Evolutionary conservation across 306 rosid species (phyloP).

Genomic region (Carpinus fangiana): DNA sequence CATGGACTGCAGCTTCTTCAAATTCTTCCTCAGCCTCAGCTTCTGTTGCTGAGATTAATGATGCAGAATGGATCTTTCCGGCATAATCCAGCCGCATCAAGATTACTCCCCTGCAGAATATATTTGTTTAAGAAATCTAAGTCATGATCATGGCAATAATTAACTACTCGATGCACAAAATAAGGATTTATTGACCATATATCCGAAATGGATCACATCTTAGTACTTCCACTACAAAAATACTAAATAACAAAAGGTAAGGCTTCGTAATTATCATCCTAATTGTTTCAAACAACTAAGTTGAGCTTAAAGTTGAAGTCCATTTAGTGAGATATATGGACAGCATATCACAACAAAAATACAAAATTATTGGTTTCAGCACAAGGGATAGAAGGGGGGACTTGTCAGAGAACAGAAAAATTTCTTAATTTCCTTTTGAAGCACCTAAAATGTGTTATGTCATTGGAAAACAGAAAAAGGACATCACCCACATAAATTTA

Average conservation of each 20-base stretch:
- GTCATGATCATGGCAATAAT: neutral
- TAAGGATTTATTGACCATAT: neutral
- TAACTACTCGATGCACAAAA: conserved; percentile 3
- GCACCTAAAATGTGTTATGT: neutral
- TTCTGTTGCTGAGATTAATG: conserved; percentile 72
- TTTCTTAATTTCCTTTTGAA: neutral
- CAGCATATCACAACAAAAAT: neutral
- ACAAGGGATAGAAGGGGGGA: neutral
- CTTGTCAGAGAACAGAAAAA: neutral
- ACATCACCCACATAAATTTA: neutral
- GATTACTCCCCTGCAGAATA: conserved; percentile 75
- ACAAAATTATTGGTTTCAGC: neutral
- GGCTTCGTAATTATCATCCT: neutral
- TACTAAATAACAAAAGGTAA: neutral
- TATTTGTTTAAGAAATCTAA: neutral
- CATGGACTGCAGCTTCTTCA: conserved; percentile 38
- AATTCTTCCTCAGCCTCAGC: conserved; percentile 58
- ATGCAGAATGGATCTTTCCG: conserved; percentile 96
- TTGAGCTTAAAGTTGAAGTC: neutral
- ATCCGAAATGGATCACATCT: neutral
- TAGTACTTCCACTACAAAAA: neutral
- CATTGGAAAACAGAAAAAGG: neutral
- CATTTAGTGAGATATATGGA: neutral
- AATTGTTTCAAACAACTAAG: neutral
- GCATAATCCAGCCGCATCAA: conserved; percentile 86